phyloP scores from a whole-genome alignment of 306 rosid species.

The Arachis hypogaea region DNA sequence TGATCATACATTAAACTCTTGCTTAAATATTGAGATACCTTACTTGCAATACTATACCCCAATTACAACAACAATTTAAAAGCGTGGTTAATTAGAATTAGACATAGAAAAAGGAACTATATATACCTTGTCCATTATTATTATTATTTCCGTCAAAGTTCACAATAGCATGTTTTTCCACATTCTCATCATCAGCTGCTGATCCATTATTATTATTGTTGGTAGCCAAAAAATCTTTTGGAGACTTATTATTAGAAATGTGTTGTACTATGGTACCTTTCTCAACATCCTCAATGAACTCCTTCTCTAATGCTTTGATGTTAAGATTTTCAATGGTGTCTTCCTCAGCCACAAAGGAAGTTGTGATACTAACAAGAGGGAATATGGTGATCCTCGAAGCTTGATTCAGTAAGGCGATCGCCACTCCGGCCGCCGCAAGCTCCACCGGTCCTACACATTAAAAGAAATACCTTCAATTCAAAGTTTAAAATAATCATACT shows the following conservation, averaged over 20 bases:
- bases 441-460: slow-evolving; percentile 71
- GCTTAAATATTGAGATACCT: too few relatives aligned
- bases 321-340: slow-evolving; percentile 58
- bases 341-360: slow-evolving; percentile 96
- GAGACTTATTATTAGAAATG: not conserved
- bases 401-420: slow-evolving; percentile 90
- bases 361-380: slow-evolving; percentile 89
- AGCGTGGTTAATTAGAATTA: too few relatives aligned
- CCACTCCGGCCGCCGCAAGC: slow-evolving; percentile 92
- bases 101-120: too few relatives aligned
- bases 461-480: not conserved
- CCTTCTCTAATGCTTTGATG: slow-evolving; percentile 38
- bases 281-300: slow-evolving; percentile 48
- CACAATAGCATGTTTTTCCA: slow-evolving; percentile 16
- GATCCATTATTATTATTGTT: too few relatives aligned
- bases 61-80: too few relatives aligned
- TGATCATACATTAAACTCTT: too few relatives aligned
- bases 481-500: not conserved
- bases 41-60: too few relatives aligned
- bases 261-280: slow-evolving; percentile 30
- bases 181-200: not conserved
- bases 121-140: too few relatives aligned
- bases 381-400: slow-evolving; percentile 91
- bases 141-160: slow-evolving; percentile 15
- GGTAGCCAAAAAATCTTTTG: not conserved